Evolutionary conservation across 148 eudicot species (phyloP).

Genomic region (Vaccinium darrowii): DNA sequence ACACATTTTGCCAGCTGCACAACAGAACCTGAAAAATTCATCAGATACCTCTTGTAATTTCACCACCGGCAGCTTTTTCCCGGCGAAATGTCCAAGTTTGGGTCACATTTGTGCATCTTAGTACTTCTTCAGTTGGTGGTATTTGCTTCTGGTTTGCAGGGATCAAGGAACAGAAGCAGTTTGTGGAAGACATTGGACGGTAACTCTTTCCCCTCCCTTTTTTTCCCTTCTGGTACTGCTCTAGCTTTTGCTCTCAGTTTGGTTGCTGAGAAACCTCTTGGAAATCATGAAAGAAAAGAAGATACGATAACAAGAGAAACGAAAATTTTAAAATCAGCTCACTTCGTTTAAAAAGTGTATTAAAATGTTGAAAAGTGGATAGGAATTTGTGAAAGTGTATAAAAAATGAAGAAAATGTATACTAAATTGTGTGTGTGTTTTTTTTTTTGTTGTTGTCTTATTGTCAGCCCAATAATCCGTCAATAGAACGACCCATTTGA

Average conservation of each 20-base stretch:
- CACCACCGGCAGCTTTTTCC: too few relatives aligned
- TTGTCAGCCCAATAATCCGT: too few relatives aligned
- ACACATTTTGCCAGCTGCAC: too few relatives aligned
- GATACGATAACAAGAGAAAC: neutral
- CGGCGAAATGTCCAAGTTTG: conserved; percentile 25
- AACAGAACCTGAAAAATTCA: neutral
- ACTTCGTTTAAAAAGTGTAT: too few relatives aligned
- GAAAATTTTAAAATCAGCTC: too few relatives aligned
- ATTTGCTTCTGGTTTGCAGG: conserved; percentile 24
- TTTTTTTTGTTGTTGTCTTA: too few relatives aligned
- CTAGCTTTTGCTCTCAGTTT: neutral
- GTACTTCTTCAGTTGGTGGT: conserved; percentile 1
- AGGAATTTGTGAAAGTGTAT: too few relatives aligned
- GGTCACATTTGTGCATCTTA: neutral
- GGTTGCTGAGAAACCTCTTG: neutral
- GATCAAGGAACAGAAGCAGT: conserved; percentile 18
- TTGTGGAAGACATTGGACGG: too few relatives aligned
- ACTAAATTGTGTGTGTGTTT: too few relatives aligned
- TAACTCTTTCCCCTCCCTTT: neutral
- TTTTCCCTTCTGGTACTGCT: neutral
- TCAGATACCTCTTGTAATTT: neutral
- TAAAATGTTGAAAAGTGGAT: too few relatives aligned
- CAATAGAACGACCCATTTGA: too few relatives aligned
- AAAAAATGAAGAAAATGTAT: too few relatives aligned
- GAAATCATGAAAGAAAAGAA: neutral